Evolutionary conservation across 2,329 filamentous ascomycete species (phyloP).

Genomic region (Hymenoscyphus fraxineus): DNA sequence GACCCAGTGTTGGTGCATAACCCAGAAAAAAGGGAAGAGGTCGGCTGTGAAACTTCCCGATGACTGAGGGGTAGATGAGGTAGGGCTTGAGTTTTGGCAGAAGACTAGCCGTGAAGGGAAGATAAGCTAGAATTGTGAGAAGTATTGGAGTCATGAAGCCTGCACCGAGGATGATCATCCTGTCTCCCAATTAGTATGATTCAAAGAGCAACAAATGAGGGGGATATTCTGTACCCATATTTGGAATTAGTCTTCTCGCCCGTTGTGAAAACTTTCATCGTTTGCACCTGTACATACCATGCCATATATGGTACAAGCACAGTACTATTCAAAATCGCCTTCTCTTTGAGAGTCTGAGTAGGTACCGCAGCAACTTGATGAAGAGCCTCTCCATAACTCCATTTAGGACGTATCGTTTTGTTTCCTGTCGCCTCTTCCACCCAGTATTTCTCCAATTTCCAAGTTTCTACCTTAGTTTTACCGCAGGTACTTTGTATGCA

Average conservation of each 20-base stretch:
- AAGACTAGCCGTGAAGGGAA: slow-evolving; percentile 28
- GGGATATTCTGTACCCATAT: slow-evolving; percentile 8
- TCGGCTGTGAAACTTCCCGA: slow-evolving; percentile 35
- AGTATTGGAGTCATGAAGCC: slow-evolving; percentile 32
- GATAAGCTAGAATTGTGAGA: slow-evolving; percentile 25
- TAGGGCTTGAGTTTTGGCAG: slow-evolving; percentile 33
- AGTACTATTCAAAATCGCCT: neutral
- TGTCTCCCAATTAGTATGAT: neutral
- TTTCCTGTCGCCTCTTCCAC: slow-evolving; percentile 23
- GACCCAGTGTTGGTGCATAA: slow-evolving; percentile 35
- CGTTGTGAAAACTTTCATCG: neutral
- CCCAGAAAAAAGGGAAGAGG: slow-evolving; percentile 36
- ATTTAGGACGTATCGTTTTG: slow-evolving; percentile 23
- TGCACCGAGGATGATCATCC: slow-evolving; percentile 20
- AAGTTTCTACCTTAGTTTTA: slow-evolving; percentile 16
- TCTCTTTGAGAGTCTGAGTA: neutral
- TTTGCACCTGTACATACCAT: neutral
- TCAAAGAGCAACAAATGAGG: neutral
- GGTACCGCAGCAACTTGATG: neutral
- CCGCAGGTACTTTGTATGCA: slow-evolving; percentile 31
- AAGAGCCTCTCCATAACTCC: slow-evolving; percentile 23
- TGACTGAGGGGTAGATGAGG: slow-evolving; percentile 34
- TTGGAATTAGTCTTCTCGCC: slow-evolving; percentile 8
- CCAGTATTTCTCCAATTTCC: slow-evolving; percentile 30
- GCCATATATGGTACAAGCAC: neutral